A percentile compares a stretch with the other conserved stretches of the same genome.
Conservation (phyloP, 2,329 filamentous ascomycete species). For the Plenodomus tracheiphilus region DNA sequence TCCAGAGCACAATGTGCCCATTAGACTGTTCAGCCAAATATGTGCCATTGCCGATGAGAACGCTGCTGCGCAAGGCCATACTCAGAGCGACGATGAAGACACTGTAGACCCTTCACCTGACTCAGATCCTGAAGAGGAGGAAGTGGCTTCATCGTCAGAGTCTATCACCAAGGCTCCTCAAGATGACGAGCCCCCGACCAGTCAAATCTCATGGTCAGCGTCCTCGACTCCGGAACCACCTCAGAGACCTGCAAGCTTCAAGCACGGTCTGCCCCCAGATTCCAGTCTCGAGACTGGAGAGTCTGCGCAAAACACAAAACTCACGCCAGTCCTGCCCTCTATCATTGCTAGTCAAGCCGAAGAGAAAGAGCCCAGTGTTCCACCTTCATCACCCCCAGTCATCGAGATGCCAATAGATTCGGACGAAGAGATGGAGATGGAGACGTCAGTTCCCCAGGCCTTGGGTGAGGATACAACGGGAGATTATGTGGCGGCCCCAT, state of each 20-base stretch:
- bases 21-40: slow-evolving; percentile 31
- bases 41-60: slow-evolving; percentile 20
- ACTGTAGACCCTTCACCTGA: slow-evolving; percentile 21
- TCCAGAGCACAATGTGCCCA: slow-evolving; percentile 46
- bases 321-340: not conserved
- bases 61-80: slow-evolving; percentile 13
- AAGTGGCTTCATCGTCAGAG: slow-evolving; percentile 9
- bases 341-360: slow-evolving; percentile 11
- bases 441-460: slow-evolving; percentile 30
- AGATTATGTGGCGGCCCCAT: not conserved
- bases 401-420: slow-evolving; percentile 6
- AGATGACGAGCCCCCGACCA: slow-evolving; percentile 12
- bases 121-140: slow-evolving; percentile 1
- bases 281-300: slow-evolving; percentile 24
- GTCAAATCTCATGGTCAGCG: slow-evolving; percentile 22
- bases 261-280: slow-evolving; percentile 32
- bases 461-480: slow-evolving; percentile 22
- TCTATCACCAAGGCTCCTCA: slow-evolving; percentile 7
- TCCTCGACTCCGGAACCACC: slow-evolving; percentile 18
- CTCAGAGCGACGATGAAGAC: slow-evolving; percentile 12
- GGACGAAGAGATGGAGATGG: slow-evolving; percentile 38
- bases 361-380: slow-evolving; percentile 8
- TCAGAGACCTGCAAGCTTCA: slow-evolving; percentile 6
- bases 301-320: not conserved
- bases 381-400: slow-evolving; percentile 23